These are phyloP conservation scores for Mycena sanguinolenta DNA, from an alignment of 768 basidiomycete species.

Conservation along the genomic window DNA sequence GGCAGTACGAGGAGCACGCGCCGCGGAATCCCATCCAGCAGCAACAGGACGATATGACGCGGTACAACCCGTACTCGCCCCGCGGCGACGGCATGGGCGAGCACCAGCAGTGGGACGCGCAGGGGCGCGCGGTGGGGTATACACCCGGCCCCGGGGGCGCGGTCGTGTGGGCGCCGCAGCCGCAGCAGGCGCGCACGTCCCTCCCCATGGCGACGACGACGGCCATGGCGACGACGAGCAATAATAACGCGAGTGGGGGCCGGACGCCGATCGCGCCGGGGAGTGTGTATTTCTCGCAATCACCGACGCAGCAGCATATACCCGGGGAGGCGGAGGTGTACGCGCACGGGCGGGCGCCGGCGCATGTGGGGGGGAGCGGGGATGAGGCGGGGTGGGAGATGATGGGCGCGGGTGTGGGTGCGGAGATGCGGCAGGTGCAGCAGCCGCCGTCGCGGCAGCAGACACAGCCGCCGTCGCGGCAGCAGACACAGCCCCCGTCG, in stretches of 20 bases:
- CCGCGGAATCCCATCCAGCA: too few species aligned
- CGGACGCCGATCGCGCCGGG: not conserved
- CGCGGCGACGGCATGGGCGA: conserved; percentile 50
- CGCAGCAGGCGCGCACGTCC: conserved; percentile 37
- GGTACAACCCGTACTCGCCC: not conserved
- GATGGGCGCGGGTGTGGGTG: conserved; percentile 47
- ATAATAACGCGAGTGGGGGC: not conserved
- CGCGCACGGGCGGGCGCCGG: conserved; percentile 24
- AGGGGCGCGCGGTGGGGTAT: conserved; percentile 64
- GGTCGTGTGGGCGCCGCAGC: conserved; percentile 64
- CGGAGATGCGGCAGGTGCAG: conserved; percentile 42
- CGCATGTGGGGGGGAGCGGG: conserved; percentile 39
- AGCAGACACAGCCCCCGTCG: not conserved
- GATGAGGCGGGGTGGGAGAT: conserved; percentile 52
- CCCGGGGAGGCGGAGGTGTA: conserved; percentile 34
- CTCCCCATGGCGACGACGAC: too few species aligned
- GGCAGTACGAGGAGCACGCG: conserved; percentile 54
- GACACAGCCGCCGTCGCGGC: not conserved
- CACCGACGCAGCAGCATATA: not conserved
- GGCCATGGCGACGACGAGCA: not conserved
- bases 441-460: not conserved
- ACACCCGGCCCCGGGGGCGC: conserved; percentile 52
- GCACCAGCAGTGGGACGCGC: conserved; percentile 67
- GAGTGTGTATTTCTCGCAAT: not conserved
- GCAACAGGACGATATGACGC: not conserved